Evolutionary conservation across 225 moss, liverwort and hornwort species (phyloP).

Genomic region (Neckera pumila): DNA sequence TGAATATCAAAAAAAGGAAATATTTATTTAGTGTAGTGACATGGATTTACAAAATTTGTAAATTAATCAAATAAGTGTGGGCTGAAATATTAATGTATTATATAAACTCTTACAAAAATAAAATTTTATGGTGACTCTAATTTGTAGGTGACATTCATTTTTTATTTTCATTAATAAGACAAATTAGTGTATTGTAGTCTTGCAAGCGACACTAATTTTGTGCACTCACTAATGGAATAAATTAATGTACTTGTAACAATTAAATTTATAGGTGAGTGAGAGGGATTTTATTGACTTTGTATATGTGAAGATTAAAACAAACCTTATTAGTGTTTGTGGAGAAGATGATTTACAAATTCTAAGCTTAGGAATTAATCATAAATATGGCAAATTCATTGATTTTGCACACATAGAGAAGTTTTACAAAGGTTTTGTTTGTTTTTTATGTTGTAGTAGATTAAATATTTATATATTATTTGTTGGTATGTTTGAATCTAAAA

Average conservation of each 20-base stretch:
- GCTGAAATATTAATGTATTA: neutral
- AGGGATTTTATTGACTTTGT: neutral
- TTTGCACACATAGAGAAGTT: neutral
- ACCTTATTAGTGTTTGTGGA: neutral
- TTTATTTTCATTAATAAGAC: neutral
- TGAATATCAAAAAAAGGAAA: neutral
- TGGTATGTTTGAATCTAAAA: neutral
- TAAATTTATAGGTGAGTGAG: neutral
- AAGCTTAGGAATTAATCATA: too few species aligned
- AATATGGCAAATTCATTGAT: neutral
- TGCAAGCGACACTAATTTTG: neutral
- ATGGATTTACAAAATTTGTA: neutral
- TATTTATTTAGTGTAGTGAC: too few species aligned
- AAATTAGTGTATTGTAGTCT: neutral
- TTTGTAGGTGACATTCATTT: neutral
- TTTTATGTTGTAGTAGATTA: too few species aligned
- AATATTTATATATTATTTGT: neutral
- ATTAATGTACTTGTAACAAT: neutral
- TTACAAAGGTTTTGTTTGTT: too few species aligned
- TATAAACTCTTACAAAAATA: neutral
- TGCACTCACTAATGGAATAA: neutral
- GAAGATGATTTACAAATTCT: neutral
- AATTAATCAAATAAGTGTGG: neutral
- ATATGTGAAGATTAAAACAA: neutral
- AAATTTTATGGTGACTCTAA: accelerated